Conservation (phyloP, 257 asterid genomes). For the Solanum clarkiae region DNA sequence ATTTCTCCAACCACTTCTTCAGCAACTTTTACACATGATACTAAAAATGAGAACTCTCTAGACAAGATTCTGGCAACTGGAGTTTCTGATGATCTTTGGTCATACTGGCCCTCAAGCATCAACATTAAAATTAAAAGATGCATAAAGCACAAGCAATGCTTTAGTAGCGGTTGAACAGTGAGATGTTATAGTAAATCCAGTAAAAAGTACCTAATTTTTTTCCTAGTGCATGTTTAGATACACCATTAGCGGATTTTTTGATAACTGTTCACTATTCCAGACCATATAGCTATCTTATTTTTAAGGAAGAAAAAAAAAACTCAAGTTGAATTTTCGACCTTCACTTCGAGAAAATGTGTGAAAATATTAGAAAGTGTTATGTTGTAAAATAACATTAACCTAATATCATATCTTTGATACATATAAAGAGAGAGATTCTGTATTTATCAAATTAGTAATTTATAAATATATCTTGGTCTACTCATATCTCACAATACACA, state of each 20-base stretch:
- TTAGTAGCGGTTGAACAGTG: not conserved
- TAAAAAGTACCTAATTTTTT: not conserved
- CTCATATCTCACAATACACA: too few species aligned
- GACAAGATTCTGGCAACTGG: not conserved
- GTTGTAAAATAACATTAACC: too few species aligned
- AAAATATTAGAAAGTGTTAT: not conserved
- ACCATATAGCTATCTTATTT: not conserved
- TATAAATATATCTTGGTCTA: too few species aligned
- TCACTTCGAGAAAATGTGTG: not conserved
- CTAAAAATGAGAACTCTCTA: not conserved
- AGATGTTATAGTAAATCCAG: not conserved
- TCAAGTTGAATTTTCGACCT: not conserved
- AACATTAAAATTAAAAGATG: not conserved
- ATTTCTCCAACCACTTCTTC: not conserved
- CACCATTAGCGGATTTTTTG: not conserved
- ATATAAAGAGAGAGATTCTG: too few species aligned
- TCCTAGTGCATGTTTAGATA: not conserved
- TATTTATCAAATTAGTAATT: too few species aligned
- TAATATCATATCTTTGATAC: too few species aligned
- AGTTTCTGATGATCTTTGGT: not conserved
- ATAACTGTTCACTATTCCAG: not conserved
- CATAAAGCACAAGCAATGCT: not conserved
- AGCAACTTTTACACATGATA: not conserved
- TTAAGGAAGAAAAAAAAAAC: not conserved
- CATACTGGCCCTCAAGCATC: not conserved